Conservation (phyloP, 495 filamentous ascomycete genomes). For the Geoglossum glabrum region DNA sequence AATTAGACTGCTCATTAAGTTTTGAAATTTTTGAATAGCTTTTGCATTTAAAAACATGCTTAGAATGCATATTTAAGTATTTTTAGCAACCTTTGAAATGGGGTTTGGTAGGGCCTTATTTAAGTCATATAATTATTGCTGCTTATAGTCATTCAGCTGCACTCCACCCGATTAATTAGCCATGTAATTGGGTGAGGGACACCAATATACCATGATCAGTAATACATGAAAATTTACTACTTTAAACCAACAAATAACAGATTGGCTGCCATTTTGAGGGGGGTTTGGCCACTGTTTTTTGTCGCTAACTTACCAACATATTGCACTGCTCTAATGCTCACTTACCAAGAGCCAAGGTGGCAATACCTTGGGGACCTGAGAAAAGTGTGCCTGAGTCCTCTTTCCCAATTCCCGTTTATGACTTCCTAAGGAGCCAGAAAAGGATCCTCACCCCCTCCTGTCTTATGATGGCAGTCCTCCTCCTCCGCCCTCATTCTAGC, state of each 20-base stretch:
- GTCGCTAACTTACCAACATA: neutral
- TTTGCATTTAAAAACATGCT: too few relatives aligned
- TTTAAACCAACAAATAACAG: neutral
- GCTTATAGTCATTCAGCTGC: too few relatives aligned
- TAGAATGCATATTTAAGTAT: too few relatives aligned
- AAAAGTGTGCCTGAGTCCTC: neutral
- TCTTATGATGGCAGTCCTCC: neutral
- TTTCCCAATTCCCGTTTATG: neutral
- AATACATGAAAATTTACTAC: too few relatives aligned
- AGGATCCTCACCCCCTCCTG: neutral
- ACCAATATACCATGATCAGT: too few relatives aligned
- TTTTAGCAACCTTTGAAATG: too few relatives aligned
- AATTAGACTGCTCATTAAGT: too few relatives aligned
- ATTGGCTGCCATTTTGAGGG: neutral
- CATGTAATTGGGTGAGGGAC: too few relatives aligned
- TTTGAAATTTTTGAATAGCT: too few relatives aligned
- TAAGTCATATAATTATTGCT: too few relatives aligned
- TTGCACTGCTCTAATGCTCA: neutral
- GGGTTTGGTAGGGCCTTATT: too few relatives aligned
- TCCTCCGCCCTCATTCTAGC: neutral
- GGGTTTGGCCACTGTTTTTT: neutral
- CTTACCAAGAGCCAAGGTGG: neutral
- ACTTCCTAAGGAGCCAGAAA: neutral
- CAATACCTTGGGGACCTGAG: neutral
- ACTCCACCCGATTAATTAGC: too few relatives aligned